Conservation (phyloP, 768 basidiomycete species). For the Naganishia vishniacii region DNA sequence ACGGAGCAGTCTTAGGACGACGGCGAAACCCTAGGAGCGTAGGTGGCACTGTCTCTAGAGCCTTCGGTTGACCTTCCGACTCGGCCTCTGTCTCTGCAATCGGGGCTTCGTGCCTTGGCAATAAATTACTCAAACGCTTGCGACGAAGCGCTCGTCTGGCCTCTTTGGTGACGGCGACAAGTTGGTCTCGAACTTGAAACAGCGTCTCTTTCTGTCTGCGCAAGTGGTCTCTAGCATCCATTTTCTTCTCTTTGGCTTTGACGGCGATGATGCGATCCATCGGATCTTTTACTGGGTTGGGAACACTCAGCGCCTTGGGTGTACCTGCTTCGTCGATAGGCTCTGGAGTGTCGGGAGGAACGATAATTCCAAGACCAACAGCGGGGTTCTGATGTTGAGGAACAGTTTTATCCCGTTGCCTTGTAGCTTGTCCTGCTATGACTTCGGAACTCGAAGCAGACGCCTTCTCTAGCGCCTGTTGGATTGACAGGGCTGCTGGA, state of each 20-base stretch:
- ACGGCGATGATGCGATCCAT: slow-evolving; percentile 12
- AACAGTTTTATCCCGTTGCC: too few relatives aligned
- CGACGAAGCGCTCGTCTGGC: not conserved
- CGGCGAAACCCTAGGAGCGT: not conserved
- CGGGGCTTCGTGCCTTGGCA: not conserved
- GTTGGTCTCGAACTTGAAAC: not conserved
- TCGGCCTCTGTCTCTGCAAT: not conserved
- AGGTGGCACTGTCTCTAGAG: not conserved
- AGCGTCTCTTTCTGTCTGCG: not conserved
- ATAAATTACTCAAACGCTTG: not conserved
- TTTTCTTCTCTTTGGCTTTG: slow-evolving; percentile 5
- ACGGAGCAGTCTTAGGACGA: not conserved
- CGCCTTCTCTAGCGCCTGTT: not conserved
- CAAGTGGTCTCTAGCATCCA: not conserved
- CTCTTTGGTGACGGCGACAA: too few relatives aligned
- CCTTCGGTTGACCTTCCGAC: not conserved
- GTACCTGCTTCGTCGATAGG: not conserved
- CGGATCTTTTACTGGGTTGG: not conserved
- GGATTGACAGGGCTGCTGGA: not conserved
- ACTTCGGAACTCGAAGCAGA: too few relatives aligned
- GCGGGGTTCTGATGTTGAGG: not conserved
- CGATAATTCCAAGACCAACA: not conserved
- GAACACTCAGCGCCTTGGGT: too few relatives aligned
- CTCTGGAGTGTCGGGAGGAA: not conserved
- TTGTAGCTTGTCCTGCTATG: too few relatives aligned